Evolutionary conservation across 345 rosid species (phyloP).

Genomic region (Trapa incisa): DNA sequence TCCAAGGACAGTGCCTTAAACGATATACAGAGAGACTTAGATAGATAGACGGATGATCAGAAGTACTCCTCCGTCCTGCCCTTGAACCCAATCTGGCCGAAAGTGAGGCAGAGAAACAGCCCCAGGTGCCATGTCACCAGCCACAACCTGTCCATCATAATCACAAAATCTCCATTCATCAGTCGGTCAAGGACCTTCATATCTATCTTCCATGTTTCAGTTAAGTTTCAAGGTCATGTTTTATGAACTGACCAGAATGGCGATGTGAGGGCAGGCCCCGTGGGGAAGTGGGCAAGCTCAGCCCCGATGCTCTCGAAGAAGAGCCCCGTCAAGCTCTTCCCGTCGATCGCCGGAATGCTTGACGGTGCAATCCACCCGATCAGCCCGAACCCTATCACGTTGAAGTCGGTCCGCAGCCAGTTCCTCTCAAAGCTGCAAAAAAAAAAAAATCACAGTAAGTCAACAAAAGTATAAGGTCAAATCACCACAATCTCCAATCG

Average conservation of each 20-base stretch:
- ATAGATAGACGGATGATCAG: conserved; percentile 1
- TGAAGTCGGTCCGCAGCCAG: conserved; percentile 69
- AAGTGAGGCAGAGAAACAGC: conserved; percentile 70
- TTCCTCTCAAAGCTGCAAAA: conserved; percentile 55
- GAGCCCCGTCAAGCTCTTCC: conserved; percentile 84
- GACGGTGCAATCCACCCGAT: conserved; percentile 93
- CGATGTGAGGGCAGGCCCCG: conserved; percentile 59
- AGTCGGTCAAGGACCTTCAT: background rate
- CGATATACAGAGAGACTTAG: conserved; percentile 1
- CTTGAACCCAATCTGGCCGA: conserved; percentile 95
- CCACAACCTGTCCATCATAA: conserved; percentile 51
- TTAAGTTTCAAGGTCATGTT: background rate
- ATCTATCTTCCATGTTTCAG: no score
- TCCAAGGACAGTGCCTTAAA: background rate
- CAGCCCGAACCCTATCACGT: conserved; percentile 79
- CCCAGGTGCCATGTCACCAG: conserved; percentile 77
- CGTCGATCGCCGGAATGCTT: conserved; percentile 67
- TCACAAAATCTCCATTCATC: background rate
- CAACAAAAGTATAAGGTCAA: background rate
- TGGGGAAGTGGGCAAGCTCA: conserved; percentile 89
- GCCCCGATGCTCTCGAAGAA: conserved; percentile 89
- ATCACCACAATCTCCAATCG: background rate
- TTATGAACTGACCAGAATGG: conserved; percentile 38
- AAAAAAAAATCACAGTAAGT: background rate
- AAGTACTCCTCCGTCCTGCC: conserved; percentile 91